Conservation (phyloP, 805 yeast species). For the Ogataea methylovora region DNA sequence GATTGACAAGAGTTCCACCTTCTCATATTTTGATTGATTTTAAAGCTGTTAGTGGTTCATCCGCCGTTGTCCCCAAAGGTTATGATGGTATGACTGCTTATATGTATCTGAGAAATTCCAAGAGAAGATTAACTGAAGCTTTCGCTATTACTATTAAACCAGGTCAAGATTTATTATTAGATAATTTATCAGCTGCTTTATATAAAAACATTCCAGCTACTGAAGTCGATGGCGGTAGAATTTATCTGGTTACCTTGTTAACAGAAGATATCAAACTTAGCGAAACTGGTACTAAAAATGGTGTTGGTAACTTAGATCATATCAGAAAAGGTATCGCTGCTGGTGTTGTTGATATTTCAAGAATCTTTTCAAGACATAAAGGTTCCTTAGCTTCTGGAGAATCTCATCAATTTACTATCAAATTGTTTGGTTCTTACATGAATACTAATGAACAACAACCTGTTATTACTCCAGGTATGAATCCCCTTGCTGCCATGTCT, state of each 20-base stretch:
- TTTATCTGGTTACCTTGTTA: constrained; percentile 68
- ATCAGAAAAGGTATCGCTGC: constrained; percentile 79
- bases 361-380: constrained; percentile 61
- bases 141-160: constrained; percentile 61
- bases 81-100: constrained; percentile 67
- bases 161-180: constrained; percentile 50
- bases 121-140: constrained; percentile 67
- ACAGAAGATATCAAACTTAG: constrained; percentile 52
- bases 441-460: constrained; percentile 25
- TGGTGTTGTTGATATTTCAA: constrained; percentile 79
- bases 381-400: constrained; percentile 55
- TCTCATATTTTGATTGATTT: constrained; percentile 73
- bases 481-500: constrained; percentile 27
- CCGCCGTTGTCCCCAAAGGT: constrained; percentile 55
- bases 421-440: constrained; percentile 64
- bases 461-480: constrained; percentile 23
- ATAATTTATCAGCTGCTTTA: constrained; percentile 69
- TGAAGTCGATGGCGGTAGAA: constrained; percentile 50
- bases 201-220: constrained; percentile 69
- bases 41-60: constrained; percentile 55
- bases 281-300: constrained; percentile 2
- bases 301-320: constrained; percentile 20
- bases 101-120: constrained; percentile 59
- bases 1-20: constrained; percentile 44
- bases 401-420: constrained; percentile 63